Evolutionary conservation across 805 yeast species (phyloP).

Genomic region (Yarrowia osloensis): DNA sequence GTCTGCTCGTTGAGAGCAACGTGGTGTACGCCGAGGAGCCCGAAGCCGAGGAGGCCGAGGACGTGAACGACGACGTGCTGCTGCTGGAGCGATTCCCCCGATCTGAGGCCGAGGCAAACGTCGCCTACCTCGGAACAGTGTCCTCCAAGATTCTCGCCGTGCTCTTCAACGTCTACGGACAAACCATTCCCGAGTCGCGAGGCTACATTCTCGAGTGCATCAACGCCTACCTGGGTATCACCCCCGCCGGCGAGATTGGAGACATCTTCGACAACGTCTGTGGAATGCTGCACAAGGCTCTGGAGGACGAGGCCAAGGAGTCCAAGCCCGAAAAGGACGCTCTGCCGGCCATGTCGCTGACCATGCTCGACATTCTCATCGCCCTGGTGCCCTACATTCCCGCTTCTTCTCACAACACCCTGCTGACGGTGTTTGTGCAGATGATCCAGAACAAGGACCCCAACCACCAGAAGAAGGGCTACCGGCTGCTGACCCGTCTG

Average conservation of each 20-base stretch:
- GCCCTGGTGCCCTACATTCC: constrained; percentile 87
- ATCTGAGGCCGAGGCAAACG: constrained; percentile 54
- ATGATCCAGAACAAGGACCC: constrained; percentile 58
- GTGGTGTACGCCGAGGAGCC: constrained; percentile 63
- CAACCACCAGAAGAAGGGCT: constrained; percentile 83
- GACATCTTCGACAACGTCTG: constrained; percentile 85
- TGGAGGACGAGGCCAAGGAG: constrained; percentile 47
- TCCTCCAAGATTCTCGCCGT: constrained; percentile 82
- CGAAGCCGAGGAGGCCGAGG: background rate
- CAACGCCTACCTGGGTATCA: constrained; percentile 72
- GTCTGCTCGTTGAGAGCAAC: constrained; percentile 76
- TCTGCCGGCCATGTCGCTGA: constrained; percentile 62
- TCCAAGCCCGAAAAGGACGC: constrained; percentile 39
- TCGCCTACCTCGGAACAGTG: constrained; percentile 58
- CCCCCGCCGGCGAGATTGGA: constrained; percentile 65
- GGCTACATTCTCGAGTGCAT: constrained; percentile 84
- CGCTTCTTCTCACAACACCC: constrained; percentile 63
- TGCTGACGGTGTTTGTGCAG: constrained; percentile 73
- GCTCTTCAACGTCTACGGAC: constrained; percentile 88
- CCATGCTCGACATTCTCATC: constrained; percentile 89
- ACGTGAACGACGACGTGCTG: constrained; percentile 55
- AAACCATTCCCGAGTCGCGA: constrained; percentile 80
- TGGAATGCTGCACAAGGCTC: constrained; percentile 68
- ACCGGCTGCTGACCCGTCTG: constrained; percentile 64
- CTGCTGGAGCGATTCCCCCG: constrained; percentile 63